Evolutionary conservation across 2,329 filamentous ascomycete species (phyloP), one percentile per base, ranked within the genome.

Genomic region (Rutstroemia sp.): DNA sequence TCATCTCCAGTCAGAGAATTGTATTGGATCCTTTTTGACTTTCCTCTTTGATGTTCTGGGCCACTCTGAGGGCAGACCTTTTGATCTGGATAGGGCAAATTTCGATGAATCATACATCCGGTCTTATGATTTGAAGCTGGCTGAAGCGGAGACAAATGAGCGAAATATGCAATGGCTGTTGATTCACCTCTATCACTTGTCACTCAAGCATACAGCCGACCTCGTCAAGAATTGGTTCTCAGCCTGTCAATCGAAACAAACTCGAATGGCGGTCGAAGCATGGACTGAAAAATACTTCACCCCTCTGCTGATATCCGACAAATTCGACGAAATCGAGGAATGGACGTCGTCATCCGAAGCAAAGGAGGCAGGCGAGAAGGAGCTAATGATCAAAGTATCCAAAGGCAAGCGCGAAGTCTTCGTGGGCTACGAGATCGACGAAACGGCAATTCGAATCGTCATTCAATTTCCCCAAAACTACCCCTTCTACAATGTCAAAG

Each of bases 231-330:
- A 78, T 1, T 97, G 94, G 90, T 95, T 87, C 74, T 82, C 92
- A 9, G 84, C 88, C 60, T 88, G 89, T 68, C 84, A 84, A 56
- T 91, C 86, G 17, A 86, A 89, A 57, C 87, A 94, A 70, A 95
- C 89, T 16, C 86, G 84, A 30, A 83, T 86, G 23, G 82, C 89
- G 0, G 84, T 96, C 21, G 88, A 94, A 69, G 73, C 77, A 0
- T 99, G 92, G 90, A 95, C 92, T 2, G 81, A 88, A 56, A 92
- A 85, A 73, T 87, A 84, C 70, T 89, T 96, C 68, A 91, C 90
- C 4, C 81, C 84, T 0, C 76, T 85, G 12, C 79, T 89, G 58
- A 81, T 92, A 51, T 72, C 76, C 0, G 81, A 87, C 21, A 79
- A 82, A 0, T 74, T 94, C 5, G 76, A 84, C 14, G 82, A 84